Evolutionary conservation across 2,329 filamentous ascomycete genomes (phyloP).

Genomic region (Leptographium procerum): DNA sequence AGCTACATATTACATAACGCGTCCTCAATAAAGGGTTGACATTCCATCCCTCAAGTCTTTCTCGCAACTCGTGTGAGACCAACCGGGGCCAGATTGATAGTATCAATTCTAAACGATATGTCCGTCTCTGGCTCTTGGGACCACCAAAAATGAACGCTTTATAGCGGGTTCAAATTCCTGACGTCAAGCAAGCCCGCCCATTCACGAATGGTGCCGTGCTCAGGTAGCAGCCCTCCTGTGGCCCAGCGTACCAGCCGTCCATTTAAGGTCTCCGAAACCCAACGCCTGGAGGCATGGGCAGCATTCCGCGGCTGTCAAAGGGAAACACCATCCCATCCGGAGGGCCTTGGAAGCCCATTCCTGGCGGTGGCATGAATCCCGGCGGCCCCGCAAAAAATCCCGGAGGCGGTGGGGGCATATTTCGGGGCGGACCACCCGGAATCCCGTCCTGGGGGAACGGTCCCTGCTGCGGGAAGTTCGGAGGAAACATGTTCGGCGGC

Average conservation of each 20-base stretch:
- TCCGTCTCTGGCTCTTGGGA: not conserved
- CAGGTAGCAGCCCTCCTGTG: no score
- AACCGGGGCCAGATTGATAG: not conserved
- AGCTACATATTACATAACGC: not conserved
- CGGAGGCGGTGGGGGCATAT: constrained; percentile 44
- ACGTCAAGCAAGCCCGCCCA: no score
- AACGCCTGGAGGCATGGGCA: constrained; percentile 12
- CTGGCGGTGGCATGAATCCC: constrained; percentile 42
- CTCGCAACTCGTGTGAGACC: not conserved
- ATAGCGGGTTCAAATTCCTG: no score
- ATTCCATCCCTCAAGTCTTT: not conserved
- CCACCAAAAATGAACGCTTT: not conserved
- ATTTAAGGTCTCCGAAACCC: constrained; percentile 11
- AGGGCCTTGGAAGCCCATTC: constrained; percentile 44
- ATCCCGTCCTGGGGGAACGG: constrained; percentile 37
- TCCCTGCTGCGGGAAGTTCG: constrained; percentile 38
- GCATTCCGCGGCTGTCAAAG: constrained; percentile 35
- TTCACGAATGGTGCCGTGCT: not conserved
- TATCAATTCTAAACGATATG: not conserved
- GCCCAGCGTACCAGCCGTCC: not conserved
- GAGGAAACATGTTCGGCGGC: constrained; percentile 40
- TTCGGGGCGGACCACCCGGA: constrained; percentile 35
- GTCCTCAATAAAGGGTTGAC: not conserved
- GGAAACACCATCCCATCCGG: constrained; percentile 38
- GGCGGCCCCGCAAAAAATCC: constrained; percentile 39